Evolutionary conservation across 371 early-diverging fungal genomes (phyloP).

Genomic region (Lichtheimia ramosa): DNA sequence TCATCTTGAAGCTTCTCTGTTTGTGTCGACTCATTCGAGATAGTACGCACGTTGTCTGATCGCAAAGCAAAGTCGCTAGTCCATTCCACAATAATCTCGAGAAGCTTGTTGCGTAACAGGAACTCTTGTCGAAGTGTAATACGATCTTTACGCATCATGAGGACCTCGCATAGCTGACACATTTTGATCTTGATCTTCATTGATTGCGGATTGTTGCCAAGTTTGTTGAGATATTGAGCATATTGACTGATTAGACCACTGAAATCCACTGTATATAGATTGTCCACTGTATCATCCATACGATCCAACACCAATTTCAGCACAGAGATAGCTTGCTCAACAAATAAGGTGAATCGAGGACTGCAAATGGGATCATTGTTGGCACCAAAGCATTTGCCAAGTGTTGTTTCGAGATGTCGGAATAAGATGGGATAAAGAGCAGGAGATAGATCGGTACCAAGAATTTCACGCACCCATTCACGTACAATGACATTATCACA

Average conservation of each 20-base stretch:
- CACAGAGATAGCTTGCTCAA: constrained; percentile 83
- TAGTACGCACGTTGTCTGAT: constrained; percentile 7
- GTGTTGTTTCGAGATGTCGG: constrained; percentile 67
- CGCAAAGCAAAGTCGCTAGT: constrained; percentile 63
- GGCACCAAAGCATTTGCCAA: constrained; percentile 73
- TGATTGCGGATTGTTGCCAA: constrained; percentile 56
- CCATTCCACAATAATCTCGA: constrained; percentile 82
- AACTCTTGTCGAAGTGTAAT: constrained; percentile 82
- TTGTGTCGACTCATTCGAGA: constrained; percentile 43
- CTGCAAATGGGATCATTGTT: constrained; percentile 64
- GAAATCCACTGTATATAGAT: constrained; percentile 74
- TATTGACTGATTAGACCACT: constrained; percentile 71
- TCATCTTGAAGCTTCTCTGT: constrained; percentile 73
- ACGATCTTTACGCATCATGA: constrained; percentile 76
- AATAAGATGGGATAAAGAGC: constrained; percentile 82
- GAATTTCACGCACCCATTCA: constrained; percentile 87
- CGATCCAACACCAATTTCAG: constrained; percentile 82
- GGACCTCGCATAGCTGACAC: constrained; percentile 78
- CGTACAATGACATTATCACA: constrained; percentile 84
- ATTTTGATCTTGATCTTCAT: constrained; percentile 80
- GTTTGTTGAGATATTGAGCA: constrained; percentile 74
- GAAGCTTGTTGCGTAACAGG: constrained; percentile 74
- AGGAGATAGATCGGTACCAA: constrained; percentile 83
- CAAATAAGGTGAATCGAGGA: constrained; percentile 77
- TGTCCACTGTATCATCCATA: constrained; percentile 62